These are phyloP conservation scores for Phascolomyces articulosus DNA, from an alignment of 371 early-diverging fungal genomes.

Conservation along the genomic window DNA sequence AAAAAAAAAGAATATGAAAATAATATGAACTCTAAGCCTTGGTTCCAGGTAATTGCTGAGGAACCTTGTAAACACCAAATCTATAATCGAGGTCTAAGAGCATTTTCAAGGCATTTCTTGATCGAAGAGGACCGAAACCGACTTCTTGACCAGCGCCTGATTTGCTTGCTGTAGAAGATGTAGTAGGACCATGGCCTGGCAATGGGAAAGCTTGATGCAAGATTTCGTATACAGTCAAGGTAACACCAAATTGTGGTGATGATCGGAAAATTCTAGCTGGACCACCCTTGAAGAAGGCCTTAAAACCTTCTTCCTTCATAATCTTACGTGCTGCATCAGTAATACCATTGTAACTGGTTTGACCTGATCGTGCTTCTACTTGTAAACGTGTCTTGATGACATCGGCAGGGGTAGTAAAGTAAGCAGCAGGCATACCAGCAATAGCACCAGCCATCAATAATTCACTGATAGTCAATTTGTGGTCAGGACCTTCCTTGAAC, in stretches of 20 bases:
- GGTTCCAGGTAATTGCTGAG: constrained; percentile 18
- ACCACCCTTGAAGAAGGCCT: constrained; percentile 97
- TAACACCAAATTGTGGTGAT: constrained; percentile 97
- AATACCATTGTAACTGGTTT: constrained; percentile 88
- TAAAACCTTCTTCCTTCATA: constrained; percentile 87
- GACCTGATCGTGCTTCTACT: constrained; percentile 90
- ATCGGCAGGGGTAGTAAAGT: constrained; percentile 97
- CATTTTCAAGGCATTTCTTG: constrained; percentile 70
- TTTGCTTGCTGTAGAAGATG: constrained; percentile 9
- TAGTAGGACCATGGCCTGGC: constrained; percentile 39
- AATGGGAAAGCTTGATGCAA: constrained; percentile 83
- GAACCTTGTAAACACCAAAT: constrained; percentile 51
- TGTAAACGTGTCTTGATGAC: constrained; percentile 98
- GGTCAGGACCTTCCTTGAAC: constrained; percentile 82
- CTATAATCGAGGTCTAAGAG: constrained; percentile 62
- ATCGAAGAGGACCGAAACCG: constrained; percentile 51
- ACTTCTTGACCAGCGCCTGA: constrained; percentile 24
- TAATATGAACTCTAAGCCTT: constrained; percentile 11
- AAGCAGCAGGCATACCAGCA: constrained; percentile 98
- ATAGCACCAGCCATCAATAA: constrained; percentile 90
- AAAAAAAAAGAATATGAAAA: background rate
- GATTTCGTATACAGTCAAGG: constrained; percentile 92
- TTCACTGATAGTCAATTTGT: constrained; percentile 75
- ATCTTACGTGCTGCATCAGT: constrained; percentile 88
- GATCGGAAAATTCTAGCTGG: constrained; percentile 84